Evolutionary conservation across 805 yeast species (phyloP), one percentile per base, ranked within the genome.

Genomic region (Zygosaccharomyces gambellarensis): DNA sequence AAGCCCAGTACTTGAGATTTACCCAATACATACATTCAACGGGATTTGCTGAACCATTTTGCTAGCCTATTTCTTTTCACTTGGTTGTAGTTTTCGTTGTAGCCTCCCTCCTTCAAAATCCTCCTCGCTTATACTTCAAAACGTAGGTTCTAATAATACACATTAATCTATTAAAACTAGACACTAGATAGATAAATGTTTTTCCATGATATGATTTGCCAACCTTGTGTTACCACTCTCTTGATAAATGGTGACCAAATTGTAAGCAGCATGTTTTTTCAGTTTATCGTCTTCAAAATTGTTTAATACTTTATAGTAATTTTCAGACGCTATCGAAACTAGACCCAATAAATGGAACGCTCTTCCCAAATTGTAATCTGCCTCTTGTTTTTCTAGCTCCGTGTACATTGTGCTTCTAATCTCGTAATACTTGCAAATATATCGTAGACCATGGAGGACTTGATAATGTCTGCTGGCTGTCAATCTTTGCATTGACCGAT

Each of bases 401-500:
- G 66, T 57, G 41, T 66, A 68, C 28, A 41, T 45, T 5, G 66
- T 64, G 3, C 68, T 56, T 50, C 94, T 71, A 5, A 76, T 62
- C 14, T 79, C 80, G 36, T 75, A 73, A 59, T 94, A 94, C 56
- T 88, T 94, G 61, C 79, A 67, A 52, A 94, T 63, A 59, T 79
- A 90, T 48, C 90, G 81, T 42, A 94, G 69, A 0, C 97, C 97
- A 61, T 94, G 97, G 1, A 94, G 70, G 21, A 94, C 73, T 62
- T 90, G 97, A 50, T 86, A 75, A 61, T 92, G 97, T 48, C 97
- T 79, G 64, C 89, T 87, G 5, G 83, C 76, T 4, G 96, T 84
- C 50, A 87, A 81, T 53, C 99, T 75, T 67, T 94, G 98, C 82
- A 90, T 84, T 0, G 97, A 86, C 39, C 98, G 76, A 59, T 92